Conservation (phyloP, 2,329 filamentous ascomycete genomes). For the Botrytis tulipae region DNA sequence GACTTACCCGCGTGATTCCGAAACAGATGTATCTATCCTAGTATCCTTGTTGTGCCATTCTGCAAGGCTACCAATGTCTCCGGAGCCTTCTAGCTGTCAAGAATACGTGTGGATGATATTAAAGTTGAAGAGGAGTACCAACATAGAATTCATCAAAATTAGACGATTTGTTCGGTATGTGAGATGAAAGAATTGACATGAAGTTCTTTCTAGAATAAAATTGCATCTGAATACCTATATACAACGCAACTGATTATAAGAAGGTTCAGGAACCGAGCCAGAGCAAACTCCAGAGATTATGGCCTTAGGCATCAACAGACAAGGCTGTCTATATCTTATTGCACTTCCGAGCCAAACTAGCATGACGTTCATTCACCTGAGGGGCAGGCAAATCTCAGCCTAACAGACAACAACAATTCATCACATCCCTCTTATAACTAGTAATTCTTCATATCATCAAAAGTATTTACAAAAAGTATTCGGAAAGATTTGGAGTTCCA, state of each 20-base stretch:
- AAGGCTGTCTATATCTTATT: background rate
- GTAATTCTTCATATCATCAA: background rate
- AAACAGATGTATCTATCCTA: background rate
- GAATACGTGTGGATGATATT: background rate
- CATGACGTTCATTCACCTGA: conserved; percentile 2
- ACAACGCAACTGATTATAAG: background rate
- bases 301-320: background rate
- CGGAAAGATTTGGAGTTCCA: background rate
- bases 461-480: background rate
- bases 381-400: background rate
- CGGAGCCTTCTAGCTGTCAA: background rate
- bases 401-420: background rate
- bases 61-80: conserved; percentile 10
- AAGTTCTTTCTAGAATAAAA: background rate
- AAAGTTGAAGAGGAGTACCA: background rate
- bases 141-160: background rate
- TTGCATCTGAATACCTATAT: background rate
- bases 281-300: background rate
- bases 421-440: background rate
- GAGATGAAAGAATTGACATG: background rate
- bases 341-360: background rate
- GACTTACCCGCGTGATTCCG: background rate
- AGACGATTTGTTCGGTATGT: background rate
- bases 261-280: background rate
- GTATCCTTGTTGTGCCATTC: background rate